Evolutionary conservation across 352 stramenopile species (phyloP).

Genomic region (Phytophthora sp.): DNA sequence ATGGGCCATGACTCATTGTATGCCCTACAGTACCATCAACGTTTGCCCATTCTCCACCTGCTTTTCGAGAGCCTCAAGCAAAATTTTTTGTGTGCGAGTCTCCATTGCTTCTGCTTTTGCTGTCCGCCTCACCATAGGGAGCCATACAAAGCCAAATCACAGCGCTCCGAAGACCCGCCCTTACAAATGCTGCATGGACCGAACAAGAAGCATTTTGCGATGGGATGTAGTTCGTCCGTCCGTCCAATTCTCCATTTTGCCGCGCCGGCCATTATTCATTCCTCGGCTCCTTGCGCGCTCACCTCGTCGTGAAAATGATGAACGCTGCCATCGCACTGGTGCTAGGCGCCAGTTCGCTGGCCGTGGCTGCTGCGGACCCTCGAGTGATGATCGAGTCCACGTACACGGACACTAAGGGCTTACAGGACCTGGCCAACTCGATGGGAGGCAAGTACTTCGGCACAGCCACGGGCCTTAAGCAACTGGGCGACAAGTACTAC

Average conservation of each 20-base stretch:
- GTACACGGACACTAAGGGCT: constrained; percentile 20
- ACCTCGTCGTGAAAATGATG: constrained; percentile 10
- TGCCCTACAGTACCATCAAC: too few species aligned
- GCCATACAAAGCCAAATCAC: constrained; percentile 14
- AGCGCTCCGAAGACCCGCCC: background rate
- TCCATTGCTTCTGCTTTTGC: background rate
- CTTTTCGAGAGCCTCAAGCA: constrained; percentile 9
- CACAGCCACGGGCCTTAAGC: constrained; percentile 19
- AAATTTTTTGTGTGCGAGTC: background rate
- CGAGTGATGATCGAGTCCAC: constrained; percentile 24
- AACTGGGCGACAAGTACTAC: constrained; percentile 19
- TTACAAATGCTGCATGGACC: constrained; percentile 23
- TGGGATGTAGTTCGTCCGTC: constrained; percentile 24
- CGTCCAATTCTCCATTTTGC: constrained; percentile 15
- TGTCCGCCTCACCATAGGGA: constrained; percentile 1
- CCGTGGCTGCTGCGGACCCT: constrained; percentile 6
- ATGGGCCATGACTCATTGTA: too few species aligned
- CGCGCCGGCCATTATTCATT: constrained; percentile 11
- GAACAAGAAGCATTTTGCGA: constrained; percentile 31
- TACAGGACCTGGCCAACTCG: constrained; percentile 22
- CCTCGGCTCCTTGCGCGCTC: background rate
- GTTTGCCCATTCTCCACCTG: too few species aligned
- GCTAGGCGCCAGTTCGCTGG: constrained; percentile 12
- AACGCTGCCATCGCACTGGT: constrained; percentile 11
- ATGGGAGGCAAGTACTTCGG: constrained; percentile 21